Conservation (phyloP, 179 eudicot species). For the Beta lomatogona region DNA sequence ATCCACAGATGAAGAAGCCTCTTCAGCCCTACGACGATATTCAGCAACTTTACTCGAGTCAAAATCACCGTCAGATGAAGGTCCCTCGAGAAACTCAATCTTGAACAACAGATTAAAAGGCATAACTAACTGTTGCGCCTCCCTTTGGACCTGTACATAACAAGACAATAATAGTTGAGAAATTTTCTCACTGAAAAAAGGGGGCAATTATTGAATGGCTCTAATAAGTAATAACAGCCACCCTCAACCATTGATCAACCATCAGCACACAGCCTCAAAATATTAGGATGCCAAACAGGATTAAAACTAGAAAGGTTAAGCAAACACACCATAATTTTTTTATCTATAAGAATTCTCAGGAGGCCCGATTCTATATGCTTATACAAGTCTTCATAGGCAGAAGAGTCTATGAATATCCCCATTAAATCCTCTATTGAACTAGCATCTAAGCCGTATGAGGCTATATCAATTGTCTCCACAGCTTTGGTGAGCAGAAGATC, state of each 20-base stretch:
- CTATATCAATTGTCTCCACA: neutral
- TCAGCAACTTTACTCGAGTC: neutral
- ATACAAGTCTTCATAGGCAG: neutral
- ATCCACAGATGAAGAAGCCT: neutral
- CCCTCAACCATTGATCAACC: neutral
- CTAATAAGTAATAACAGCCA: too few relatives aligned
- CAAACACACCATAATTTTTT: neutral
- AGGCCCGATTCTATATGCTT: neutral
- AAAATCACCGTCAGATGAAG: neutral
- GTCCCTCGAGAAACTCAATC: too few relatives aligned
- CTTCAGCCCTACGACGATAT: neutral
- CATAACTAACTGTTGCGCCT: too few relatives aligned
- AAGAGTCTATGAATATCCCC: neutral
- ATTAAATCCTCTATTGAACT: neutral
- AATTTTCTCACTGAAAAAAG: too few relatives aligned
- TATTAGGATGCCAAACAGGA: too few relatives aligned
- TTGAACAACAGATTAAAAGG: too few relatives aligned
- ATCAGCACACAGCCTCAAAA: neutral
- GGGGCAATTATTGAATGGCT: too few relatives aligned
- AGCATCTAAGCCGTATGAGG: conserved; percentile 5
- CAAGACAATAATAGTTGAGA: too few relatives aligned
- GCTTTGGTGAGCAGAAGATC: neutral
- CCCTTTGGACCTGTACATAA: too few relatives aligned
- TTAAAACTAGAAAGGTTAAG: neutral
- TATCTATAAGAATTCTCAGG: neutral